These are phyloP conservation scores for Aschersonia sp. DNA, from an alignment of 2,329 filamentous ascomycete species.

Conservation along the genomic window DNA sequence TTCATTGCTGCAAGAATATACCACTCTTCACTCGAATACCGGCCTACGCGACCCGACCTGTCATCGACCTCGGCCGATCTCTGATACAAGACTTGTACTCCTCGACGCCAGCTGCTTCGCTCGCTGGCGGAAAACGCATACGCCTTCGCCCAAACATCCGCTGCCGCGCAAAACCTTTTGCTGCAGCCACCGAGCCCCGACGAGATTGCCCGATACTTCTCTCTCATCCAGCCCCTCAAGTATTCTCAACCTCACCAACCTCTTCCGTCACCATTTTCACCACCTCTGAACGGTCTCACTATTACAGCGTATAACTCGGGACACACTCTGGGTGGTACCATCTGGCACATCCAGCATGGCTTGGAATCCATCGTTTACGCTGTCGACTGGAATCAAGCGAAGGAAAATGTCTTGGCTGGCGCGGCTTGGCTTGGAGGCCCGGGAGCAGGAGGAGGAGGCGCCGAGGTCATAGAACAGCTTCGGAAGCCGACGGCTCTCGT, in stretches of 20 bases:
- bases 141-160: slow-evolving; percentile 35
- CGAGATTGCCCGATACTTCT: slow-evolving; percentile 88
- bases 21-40: slow-evolving; percentile 85
- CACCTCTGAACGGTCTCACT: slow-evolving; percentile 77
- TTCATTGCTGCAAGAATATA: slow-evolving; percentile 94
- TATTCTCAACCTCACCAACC: slow-evolving; percentile 96
- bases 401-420: slow-evolving; percentile 86
- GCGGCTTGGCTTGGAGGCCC: slow-evolving; percentile 85
- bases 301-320: slow-evolving; percentile 96
- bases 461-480: slow-evolving; percentile 86
- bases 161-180: slow-evolving; percentile 39
- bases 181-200: slow-evolving; percentile 62
- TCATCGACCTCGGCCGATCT: slow-evolving; percentile 84
- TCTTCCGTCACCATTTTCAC: slow-evolving; percentile 71
- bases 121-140: slow-evolving; percentile 54
- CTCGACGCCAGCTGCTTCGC: slow-evolving; percentile 73
- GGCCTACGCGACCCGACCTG: slow-evolving; percentile 84
- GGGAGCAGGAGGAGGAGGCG: slow-evolving; percentile 60
- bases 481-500: slow-evolving; percentile 87
- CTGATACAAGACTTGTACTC: slow-evolving; percentile 85
- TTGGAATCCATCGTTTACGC: slow-evolving; percentile 96
- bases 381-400: slow-evolving; percentile 95
- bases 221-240: slow-evolving; percentile 79
- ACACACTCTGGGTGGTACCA: slow-evolving; percentile 89
- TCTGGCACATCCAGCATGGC: slow-evolving; percentile 97